Conservation (phyloP, 2,329 filamentous ascomycete species). For the Pseudogymnoascus sp. region DNA sequence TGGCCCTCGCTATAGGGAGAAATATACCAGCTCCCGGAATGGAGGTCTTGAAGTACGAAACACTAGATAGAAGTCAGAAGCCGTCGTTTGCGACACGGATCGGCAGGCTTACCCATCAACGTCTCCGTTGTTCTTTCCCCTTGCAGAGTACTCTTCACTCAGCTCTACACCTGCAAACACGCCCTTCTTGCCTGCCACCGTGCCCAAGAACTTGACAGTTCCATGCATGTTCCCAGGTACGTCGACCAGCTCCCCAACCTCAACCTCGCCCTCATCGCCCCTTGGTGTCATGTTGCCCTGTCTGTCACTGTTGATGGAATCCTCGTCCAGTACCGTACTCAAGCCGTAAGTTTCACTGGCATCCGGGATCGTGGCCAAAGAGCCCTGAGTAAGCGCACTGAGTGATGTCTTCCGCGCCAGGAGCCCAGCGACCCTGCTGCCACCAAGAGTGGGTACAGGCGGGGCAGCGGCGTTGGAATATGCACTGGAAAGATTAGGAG, state of each 20-base stretch:
- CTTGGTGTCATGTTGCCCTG: slow-evolving; percentile 43
- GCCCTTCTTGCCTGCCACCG: slow-evolving; percentile 81
- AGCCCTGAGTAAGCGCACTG: slow-evolving; percentile 56
- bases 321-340: slow-evolving; percentile 44
- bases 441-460: slow-evolving; percentile 3
- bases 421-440: slow-evolving; percentile 25
- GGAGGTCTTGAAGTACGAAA: slow-evolving; percentile 74
- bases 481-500: slow-evolving; percentile 46
- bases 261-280: slow-evolving; percentile 47
- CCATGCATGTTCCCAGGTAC: slow-evolving; percentile 92
- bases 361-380: slow-evolving; percentile 59
- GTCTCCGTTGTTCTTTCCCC: slow-evolving; percentile 93
- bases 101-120: slow-evolving; percentile 70
- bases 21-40: slow-evolving; percentile 85
- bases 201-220: slow-evolving; percentile 79
- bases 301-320: slow-evolving; percentile 27
- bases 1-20: slow-evolving; percentile 74
- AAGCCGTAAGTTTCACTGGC: slow-evolving; percentile 55
- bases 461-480: slow-evolving; percentile 16
- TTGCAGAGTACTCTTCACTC: slow-evolving; percentile 65
- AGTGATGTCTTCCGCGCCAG: slow-evolving; percentile 64
- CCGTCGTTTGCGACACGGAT: slow-evolving; percentile 12
- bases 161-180: slow-evolving; percentile 90
- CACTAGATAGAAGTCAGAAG: slow-evolving; percentile 34
- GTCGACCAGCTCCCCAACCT: slow-evolving; percentile 77